Conservation (phyloP, 768 basidiomycete species). For the Boletus fagicola region DNA sequence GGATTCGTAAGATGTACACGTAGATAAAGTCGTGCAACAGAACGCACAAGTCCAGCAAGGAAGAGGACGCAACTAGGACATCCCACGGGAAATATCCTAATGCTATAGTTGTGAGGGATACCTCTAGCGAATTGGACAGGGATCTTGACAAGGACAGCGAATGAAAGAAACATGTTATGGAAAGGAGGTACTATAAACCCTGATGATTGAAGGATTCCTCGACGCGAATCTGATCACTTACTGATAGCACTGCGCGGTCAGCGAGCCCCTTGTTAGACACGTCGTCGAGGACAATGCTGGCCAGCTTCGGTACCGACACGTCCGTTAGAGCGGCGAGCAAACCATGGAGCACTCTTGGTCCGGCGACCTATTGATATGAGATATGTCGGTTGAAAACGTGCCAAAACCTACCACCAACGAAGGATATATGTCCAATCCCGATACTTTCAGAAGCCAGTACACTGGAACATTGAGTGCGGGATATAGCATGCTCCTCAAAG, state of each 20-base stretch:
- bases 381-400: neutral
- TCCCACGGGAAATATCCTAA: slow-evolving; percentile 78
- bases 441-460: slow-evolving; percentile 65
- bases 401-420: slow-evolving; percentile 57
- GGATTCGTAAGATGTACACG: slow-evolving; percentile 30
- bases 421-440: slow-evolving; percentile 50
- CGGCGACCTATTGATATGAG: slow-evolving; percentile 49
- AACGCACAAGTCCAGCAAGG: slow-evolving; percentile 22
- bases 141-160: slow-evolving; percentile 80
- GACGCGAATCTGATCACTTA: slow-evolving; percentile 39
- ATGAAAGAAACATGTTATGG: slow-evolving; percentile 86
- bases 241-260: slow-evolving; percentile 49
- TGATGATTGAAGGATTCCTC: neutral
- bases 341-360: slow-evolving; percentile 78
- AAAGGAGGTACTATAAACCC: slow-evolving; percentile 62
- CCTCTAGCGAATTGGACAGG: slow-evolving; percentile 91
- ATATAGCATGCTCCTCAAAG: slow-evolving; percentile 80
- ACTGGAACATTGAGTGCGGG: slow-evolving; percentile 78
- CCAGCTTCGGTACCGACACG: slow-evolving; percentile 63
- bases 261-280: slow-evolving; percentile 36
- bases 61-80: slow-evolving; percentile 30
- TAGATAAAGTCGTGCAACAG: neutral
- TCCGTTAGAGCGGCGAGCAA: slow-evolving; percentile 78
- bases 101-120: slow-evolving; percentile 77
- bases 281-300: slow-evolving; percentile 54